Base-by-base conservation (phyloP, 495 filamentous ascomycete genomes). In the Hamigera avellanea region DNA sequence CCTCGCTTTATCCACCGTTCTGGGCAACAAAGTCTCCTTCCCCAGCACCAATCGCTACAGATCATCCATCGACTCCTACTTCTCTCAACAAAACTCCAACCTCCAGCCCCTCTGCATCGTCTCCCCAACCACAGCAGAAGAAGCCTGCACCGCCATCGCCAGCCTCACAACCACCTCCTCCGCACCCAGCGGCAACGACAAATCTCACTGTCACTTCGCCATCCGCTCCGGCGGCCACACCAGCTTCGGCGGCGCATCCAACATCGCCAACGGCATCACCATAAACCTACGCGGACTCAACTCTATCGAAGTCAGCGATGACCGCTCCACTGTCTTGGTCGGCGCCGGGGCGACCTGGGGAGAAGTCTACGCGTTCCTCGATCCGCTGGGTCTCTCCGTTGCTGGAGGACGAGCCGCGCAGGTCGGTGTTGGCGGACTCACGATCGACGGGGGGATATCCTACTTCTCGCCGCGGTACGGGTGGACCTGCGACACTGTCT, bases 271-370 rank as follows among this genome's bases (percentile, higher is more conserved):
- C 19, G 73, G 72, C 2, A 53, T 74, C 4, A 62, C 72, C 2
- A 66, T 78, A 43, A 72, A 75, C 32, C 59, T 75, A 8, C 46
- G 47, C 32, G 49, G 39, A 0, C 48, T 77, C 9, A 64, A 73
- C 33, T 33, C 54, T 13, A 47, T 71, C 21, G 51, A 44, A 0
- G 46, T 72, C 8, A 50, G 57, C 6, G 36, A 40, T 2, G 54
- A 67, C 21, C 41, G 45, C 0, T 44, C 53, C 9, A 56, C 57
- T 8, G 59, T 60, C 4, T 48, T 49, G 6, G 47, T 76, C 35
- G 73, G 71, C 1, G 52, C 65, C 8, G 74, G 74, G 7, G 62
- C 61, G 33, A 50, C 54, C n/a, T 73, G 71, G 66, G 59, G 62
- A 18, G 41, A 65, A 6, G 64, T 77, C 15, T 72, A 70, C 19